A percentile compares a stretch with the other conserved stretches of the same genome.
Evolutionary conservation across 2,329 filamentous ascomycete species (phyloP).

Genomic region (Penicillium nordicum): DNA sequence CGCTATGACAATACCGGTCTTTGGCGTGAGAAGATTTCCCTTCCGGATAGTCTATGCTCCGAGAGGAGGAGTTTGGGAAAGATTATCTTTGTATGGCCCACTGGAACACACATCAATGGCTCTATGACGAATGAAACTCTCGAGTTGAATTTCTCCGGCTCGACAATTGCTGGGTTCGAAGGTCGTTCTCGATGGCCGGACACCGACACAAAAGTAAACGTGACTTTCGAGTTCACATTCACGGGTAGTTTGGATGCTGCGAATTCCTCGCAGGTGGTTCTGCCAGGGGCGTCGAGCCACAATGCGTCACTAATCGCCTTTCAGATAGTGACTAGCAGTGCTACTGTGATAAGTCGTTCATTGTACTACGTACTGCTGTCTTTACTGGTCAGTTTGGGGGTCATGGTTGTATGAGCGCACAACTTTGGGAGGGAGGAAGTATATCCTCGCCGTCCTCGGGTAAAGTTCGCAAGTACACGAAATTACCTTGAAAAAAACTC

Average conservation of each 20-base stretch:
- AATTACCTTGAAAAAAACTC: no score
- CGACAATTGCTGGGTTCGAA: neutral
- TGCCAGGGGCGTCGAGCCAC: neutral
- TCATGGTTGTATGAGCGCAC: neutral
- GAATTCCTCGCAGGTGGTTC: slow-evolving; percentile 9
- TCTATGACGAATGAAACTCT: slow-evolving; percentile 11
- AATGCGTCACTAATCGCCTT: slow-evolving; percentile 4
- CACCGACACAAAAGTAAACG: slow-evolving; percentile 1
- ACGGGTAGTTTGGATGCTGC: neutral
- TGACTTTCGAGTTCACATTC: slow-evolving; percentile 6
- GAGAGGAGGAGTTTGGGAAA: neutral
- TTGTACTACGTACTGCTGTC: neutral
- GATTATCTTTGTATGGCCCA: slow-evolving; percentile 1
- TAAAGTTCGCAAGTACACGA: accelerated
- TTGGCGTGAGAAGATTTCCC: neutral
- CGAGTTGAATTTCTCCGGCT: slow-evolving; percentile 1
- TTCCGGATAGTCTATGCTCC: slow-evolving; percentile 1
- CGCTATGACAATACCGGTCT: neutral
- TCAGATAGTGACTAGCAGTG: neutral
- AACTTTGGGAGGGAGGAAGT: neutral
- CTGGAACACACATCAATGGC: slow-evolving; percentile 4
- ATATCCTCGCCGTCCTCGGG: neutral
- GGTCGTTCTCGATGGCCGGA: neutral
- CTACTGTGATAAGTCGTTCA: neutral
- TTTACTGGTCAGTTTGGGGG: neutral